Conservation (phyloP, 805 yeast genomes). For the Candida sithepensis region DNA sequence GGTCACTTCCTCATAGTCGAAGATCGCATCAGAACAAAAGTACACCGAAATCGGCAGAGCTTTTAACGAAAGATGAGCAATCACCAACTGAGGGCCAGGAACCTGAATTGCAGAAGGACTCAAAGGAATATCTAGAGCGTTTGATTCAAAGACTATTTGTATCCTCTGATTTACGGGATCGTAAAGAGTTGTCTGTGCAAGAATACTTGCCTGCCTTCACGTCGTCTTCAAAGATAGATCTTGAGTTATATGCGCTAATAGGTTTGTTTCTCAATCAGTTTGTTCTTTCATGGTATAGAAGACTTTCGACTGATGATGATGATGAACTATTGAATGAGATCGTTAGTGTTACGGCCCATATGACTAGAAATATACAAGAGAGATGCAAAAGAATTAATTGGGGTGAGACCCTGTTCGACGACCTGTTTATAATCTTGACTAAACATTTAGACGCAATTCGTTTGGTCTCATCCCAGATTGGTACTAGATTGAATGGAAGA, state of each 20-base stretch:
- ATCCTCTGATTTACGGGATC: constrained; percentile 1
- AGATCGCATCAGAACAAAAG: not conserved
- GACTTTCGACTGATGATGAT: constrained; percentile 35
- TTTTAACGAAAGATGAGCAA: not conserved
- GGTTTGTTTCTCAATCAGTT: constrained; percentile 46
- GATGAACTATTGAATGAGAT: constrained; percentile 40
- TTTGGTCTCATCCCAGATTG: constrained; percentile 6
- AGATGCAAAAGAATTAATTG: constrained; percentile 32
- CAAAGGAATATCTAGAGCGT: constrained; percentile 22
- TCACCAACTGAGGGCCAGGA: not conserved
- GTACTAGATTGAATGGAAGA: constrained; percentile 14
- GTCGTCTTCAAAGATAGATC: constrained; percentile 37
- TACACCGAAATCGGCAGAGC: not conserved
- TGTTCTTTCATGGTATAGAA: constrained; percentile 43
- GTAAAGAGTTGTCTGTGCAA: constrained; percentile 2
- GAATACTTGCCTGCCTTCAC: constrained; percentile 37
- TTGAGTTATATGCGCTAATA: constrained; percentile 42
- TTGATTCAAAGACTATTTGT: constrained; percentile 17
- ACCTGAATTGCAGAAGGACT: constrained; percentile 11
- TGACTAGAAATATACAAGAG: constrained; percentile 37
- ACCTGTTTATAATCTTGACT: constrained; percentile 39
- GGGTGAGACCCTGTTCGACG: constrained; percentile 39
- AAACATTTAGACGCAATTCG: constrained; percentile 19
- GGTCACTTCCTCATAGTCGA: constrained; percentile 2
- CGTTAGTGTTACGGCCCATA: constrained; percentile 35